Percentiles rank a stretch among this genome's conserved stretches.
Conservation (phyloP, 495 filamentous ascomycete genomes). For the Tuber magnatum region DNA sequence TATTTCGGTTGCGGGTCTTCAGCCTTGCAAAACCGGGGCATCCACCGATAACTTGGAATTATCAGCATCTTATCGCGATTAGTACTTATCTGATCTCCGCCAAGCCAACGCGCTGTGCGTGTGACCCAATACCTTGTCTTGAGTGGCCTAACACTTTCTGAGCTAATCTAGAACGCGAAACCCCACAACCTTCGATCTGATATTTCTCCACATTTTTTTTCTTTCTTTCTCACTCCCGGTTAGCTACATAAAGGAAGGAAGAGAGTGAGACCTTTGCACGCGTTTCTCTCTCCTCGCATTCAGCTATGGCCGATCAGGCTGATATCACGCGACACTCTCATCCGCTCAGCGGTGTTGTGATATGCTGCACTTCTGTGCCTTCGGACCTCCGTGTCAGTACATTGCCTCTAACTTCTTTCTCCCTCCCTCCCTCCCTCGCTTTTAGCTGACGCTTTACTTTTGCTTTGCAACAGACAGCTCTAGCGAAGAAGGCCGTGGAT, state of each 20-base stretch:
- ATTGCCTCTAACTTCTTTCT: not conserved
- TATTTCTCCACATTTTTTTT: not conserved
- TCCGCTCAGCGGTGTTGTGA: conserved; percentile 70
- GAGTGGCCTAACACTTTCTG: not conserved
- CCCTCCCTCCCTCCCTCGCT: conserved; percentile 1
- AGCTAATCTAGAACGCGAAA: not conserved
- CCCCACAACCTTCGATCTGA: not conserved
- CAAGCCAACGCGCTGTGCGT: not conserved
- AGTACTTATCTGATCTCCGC: not conserved
- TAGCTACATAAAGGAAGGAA: not conserved
- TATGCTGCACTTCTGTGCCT: conserved; percentile 86
- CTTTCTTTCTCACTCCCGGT: not conserved
- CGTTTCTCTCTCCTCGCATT: not conserved
- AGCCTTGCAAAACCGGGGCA: too few relatives aligned
- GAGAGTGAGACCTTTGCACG: not conserved
- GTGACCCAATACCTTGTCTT: not conserved
- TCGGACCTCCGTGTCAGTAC: conserved; percentile 69
- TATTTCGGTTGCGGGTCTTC: too few relatives aligned
- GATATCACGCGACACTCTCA: conserved; percentile 43
- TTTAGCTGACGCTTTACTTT: conserved; percentile 19
- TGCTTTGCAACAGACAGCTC: conserved; percentile 52
- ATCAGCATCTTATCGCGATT: not conserved
- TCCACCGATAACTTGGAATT: not conserved
- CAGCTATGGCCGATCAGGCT: conserved; percentile 36
- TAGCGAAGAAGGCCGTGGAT: conserved; percentile 61